Evolutionary conservation across 2,329 filamentous ascomycete genomes (phyloP).

Genomic region (Beauveria caledonica): DNA sequence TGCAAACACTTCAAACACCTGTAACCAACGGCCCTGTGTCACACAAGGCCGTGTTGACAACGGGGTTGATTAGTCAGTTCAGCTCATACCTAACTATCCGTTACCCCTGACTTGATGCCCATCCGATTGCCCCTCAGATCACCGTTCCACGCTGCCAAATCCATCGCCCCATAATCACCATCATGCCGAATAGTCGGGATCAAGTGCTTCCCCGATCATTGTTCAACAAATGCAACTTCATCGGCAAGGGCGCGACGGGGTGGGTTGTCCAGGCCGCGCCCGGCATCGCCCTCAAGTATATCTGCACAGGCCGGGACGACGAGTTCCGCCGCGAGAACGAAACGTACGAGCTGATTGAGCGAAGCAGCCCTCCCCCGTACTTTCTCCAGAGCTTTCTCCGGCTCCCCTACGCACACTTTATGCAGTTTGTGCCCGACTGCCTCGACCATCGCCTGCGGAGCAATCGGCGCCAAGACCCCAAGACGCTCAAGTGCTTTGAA

Average conservation of each 20-base stretch:
- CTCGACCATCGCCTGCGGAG: neutral
- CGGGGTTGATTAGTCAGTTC: neutral
- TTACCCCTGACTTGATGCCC: neutral
- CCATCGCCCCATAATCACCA: neutral
- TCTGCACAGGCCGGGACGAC: neutral
- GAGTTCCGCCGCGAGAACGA: slow-evolving; percentile 5
- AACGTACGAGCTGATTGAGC: slow-evolving; percentile 1
- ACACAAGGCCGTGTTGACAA: too few species aligned
- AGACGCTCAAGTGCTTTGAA: neutral
- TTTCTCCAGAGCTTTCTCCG: slow-evolving; percentile 6
- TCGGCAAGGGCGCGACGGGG: neutral
- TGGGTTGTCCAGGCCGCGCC: slow-evolving; percentile 2
- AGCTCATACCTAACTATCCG: neutral
- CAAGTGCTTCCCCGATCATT: neutral
- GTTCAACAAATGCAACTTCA: neutral
- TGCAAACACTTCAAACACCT: too few species aligned
- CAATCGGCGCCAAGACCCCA: slow-evolving; percentile 1
- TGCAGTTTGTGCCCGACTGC: neutral
- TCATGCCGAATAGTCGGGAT: neutral
- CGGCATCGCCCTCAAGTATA: neutral
- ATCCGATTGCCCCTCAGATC: neutral
- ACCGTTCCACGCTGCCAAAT: neutral
- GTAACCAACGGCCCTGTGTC: neutral
- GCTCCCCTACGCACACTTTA: slow-evolving; percentile 1
- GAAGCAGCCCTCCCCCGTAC: neutral